Evolutionary conservation across 2,329 filamentous ascomycete genomes (phyloP).

Genomic region (Epichloe baconii): DNA sequence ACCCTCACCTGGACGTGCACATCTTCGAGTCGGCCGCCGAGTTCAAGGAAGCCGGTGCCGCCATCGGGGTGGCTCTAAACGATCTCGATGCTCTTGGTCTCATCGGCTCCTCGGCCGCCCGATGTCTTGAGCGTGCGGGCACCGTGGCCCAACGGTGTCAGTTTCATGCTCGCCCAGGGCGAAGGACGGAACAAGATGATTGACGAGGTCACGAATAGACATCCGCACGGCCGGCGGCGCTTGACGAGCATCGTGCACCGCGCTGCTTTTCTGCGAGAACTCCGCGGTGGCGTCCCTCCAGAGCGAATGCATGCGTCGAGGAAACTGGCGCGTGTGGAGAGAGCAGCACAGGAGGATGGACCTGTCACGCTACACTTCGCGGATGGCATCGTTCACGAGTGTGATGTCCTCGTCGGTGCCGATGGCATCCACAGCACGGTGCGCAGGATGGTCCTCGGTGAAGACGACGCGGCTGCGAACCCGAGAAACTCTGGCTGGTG

Average conservation of each 20-base stretch:
- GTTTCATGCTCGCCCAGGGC: constrained; percentile 6
- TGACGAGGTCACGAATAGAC: not conserved
- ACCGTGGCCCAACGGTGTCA: constrained; percentile 9
- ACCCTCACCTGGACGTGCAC: constrained; percentile 9
- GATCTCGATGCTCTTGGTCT: constrained; percentile 8
- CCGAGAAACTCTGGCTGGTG: not conserved
- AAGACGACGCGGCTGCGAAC: not conserved
- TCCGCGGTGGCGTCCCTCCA: too few species aligned
- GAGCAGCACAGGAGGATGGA: not conserved
- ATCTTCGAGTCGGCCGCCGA: constrained; percentile 12
- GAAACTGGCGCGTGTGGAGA: too few species aligned
- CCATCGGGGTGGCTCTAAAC: constrained; percentile 8
- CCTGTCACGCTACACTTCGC: constrained; percentile 7
- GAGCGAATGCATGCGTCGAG: too few species aligned
- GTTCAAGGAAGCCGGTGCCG: constrained; percentile 13
- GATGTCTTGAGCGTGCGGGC: constrained; percentile 8
- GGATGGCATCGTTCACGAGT: constrained; percentile 7
- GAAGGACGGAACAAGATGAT: constrained; percentile 2
- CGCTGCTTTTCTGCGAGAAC: too few species aligned
- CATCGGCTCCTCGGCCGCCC: constrained; percentile 2
- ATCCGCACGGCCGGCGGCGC: not conserved
- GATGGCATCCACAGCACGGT: constrained; percentile 12
- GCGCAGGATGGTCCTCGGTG: constrained; percentile 9
- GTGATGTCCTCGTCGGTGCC: constrained; percentile 10
- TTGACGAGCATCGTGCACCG: constrained; percentile 10